phyloP scores from a whole-genome alignment of 257 asterid species.

The Linderniella brevidens region DNA sequence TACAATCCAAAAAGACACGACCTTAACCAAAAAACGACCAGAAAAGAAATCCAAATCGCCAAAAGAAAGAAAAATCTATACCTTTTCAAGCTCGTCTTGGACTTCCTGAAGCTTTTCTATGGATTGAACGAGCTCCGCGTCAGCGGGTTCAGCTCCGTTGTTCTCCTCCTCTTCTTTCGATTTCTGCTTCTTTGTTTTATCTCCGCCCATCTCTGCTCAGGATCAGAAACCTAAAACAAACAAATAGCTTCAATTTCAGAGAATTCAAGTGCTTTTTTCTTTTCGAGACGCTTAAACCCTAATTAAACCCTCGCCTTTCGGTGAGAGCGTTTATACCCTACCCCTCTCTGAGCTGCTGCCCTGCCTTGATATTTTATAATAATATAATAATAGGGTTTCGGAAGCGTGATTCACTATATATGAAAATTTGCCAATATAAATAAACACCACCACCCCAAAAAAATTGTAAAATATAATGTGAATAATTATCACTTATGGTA shows the following conservation, averaged over 20 bases:
- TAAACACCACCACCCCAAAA: no score
- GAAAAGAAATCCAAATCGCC: not conserved
- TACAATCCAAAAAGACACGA: not conserved
- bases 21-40: not conserved
- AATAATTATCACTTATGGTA: no score
- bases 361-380: no score
- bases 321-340: no score
- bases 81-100: conserved; percentile 81
- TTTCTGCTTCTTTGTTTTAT: conserved; percentile 79
- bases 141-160: conserved; percentile 30
- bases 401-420: no score
- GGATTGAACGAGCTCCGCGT: conserved; percentile 43
- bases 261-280: conserved; percentile 1
- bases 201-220: conserved; percentile 43
- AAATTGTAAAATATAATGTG: no score
- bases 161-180: conserved; percentile 30
- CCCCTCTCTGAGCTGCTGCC: no score
- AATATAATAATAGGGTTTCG: no score
- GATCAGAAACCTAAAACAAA: conserved; percentile 4
- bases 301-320: conserved; percentile 20
- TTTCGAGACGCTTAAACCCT: conserved; percentile 32
- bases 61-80: conserved; percentile 2
- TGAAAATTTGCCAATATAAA: no score
- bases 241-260: conserved; percentile 2
- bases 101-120: conserved; percentile 71